A percentile compares a stretch with the other conserved stretches of the same genome.
Conservation (phyloP, 306 rosid genomes). For the Lathyrus oleraceus region DNA sequence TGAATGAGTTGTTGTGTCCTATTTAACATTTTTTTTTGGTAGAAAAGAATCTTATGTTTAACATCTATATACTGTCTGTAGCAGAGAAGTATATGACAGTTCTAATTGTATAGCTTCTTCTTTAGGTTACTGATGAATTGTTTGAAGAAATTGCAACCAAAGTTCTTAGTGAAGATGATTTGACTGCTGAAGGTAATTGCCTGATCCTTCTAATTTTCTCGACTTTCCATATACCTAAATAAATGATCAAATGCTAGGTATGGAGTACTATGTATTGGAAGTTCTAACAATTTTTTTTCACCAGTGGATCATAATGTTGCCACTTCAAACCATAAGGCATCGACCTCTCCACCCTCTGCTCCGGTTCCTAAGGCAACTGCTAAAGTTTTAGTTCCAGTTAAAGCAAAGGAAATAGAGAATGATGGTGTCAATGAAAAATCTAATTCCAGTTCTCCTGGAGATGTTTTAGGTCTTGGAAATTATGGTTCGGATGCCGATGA, state of each 20-base stretch:
- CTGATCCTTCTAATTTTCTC: constrained; percentile 13
- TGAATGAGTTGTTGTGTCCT: constrained; percentile 8
- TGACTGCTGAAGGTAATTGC: constrained; percentile 61
- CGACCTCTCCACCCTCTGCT: constrained; percentile 49
- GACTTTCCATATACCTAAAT: background rate
- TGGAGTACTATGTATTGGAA: background rate
- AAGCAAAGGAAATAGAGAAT: constrained; percentile 58
- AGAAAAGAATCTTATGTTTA: background rate
- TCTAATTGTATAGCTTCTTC: constrained; percentile 38
- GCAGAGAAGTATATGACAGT: constrained; percentile 22
- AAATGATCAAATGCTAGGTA: constrained; percentile 2
- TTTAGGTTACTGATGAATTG: constrained; percentile 91
- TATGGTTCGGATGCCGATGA: constrained; percentile 88
- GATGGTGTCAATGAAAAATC: constrained; percentile 58
- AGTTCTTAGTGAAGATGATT: constrained; percentile 80
- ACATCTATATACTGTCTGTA: constrained; percentile 14
- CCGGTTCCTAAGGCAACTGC: constrained; percentile 63
- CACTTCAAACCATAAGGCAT: constrained; percentile 56
- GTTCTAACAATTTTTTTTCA: constrained; percentile 29
- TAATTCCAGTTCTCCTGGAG: constrained; percentile 70
- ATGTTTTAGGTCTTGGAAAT: constrained; percentile 90
- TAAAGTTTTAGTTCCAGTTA: constrained; percentile 62
- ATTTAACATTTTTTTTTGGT: background rate
- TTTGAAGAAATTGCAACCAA: constrained; percentile 94
- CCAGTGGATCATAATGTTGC: constrained; percentile 51